Evolutionary conservation across 495 filamentous ascomycete genomes (phyloP).

Genomic region (Hypomontagnella submonticulosa): DNA sequence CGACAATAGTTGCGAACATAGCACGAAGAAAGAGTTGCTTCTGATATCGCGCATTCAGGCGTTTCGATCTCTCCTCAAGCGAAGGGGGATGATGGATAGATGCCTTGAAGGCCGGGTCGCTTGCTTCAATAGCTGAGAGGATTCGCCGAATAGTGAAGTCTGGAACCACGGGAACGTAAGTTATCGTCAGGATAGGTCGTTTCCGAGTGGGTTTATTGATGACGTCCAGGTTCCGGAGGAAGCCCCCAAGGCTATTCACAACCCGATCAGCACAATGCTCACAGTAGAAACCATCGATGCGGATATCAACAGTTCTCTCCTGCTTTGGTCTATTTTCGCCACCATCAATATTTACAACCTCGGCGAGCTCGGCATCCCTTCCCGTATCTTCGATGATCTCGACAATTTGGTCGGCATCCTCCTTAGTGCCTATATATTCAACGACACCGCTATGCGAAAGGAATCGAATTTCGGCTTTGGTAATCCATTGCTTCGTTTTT

Average conservation of each 20-base stretch:
- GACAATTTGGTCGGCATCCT: conserved; percentile 65
- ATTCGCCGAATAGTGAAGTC: conserved; percentile 81
- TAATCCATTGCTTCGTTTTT: conserved; percentile 70
- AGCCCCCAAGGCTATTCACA: conserved; percentile 52
- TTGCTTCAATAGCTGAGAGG: conserved; percentile 69
- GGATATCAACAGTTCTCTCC: conserved; percentile 71
- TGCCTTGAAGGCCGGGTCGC: conserved; percentile 71
- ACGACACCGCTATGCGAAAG: conserved; percentile 77
- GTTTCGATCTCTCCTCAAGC: conserved; percentile 83
- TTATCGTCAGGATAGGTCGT: conserved; percentile 73
- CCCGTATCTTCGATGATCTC: conserved; percentile 83
- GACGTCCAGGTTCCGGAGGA: conserved; percentile 59
- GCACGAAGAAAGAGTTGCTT: conserved; percentile 71
- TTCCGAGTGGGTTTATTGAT: conserved; percentile 57
- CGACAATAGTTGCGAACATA: conserved; percentile 74
- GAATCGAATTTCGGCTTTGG: conserved; percentile 72
- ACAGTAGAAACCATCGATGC: conserved; percentile 88
- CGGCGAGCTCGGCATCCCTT: conserved; percentile 74
- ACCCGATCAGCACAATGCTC: conserved; percentile 80
- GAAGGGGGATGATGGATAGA: conserved; percentile 83
- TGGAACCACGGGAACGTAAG: conserved; percentile 75
- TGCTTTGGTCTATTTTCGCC: conserved; percentile 37
- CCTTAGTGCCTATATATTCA: conserved; percentile 66
- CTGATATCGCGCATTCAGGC: conserved; percentile 73
- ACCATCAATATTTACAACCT: conserved; percentile 48